Evolutionary conservation across 2,329 filamentous ascomycete species (phyloP).

Genomic region (Aspergillus intermedius): DNA sequence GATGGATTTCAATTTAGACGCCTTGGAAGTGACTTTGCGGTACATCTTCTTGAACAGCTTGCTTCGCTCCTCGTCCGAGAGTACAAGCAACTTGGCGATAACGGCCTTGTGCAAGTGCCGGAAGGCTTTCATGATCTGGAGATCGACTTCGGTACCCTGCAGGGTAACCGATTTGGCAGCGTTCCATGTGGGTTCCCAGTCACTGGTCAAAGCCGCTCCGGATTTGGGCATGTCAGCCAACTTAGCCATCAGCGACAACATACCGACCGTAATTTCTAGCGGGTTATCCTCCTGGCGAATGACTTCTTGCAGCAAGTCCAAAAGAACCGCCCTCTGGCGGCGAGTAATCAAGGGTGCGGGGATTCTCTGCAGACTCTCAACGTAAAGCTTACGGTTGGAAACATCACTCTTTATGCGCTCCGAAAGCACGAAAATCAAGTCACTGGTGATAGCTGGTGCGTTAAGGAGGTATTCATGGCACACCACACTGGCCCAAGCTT

Average conservation of each 20-base stretch:
- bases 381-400: slow-evolving; percentile 21
- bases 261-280: slow-evolving; percentile 23
- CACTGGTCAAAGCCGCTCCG: slow-evolving; percentile 28
- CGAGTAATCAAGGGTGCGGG: slow-evolving; percentile 32
- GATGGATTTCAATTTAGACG: slow-evolving; percentile 24
- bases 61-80: slow-evolving; percentile 28
- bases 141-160: slow-evolving; percentile 24
- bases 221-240: slow-evolving; percentile 35
- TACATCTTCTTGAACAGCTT: slow-evolving; percentile 31
- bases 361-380: slow-evolving; percentile 32
- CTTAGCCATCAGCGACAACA: slow-evolving; percentile 35
- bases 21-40: slow-evolving; percentile 22
- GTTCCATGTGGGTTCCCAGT: slow-evolving; percentile 32
- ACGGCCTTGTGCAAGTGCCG: slow-evolving; percentile 30
- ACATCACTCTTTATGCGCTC: slow-evolving; percentile 25
- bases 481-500: slow-evolving; percentile 32
- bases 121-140: slow-evolving; percentile 32
- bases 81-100: slow-evolving; percentile 27
- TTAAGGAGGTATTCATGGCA: slow-evolving; percentile 36
- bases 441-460: slow-evolving; percentile 26
- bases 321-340: slow-evolving; percentile 27
- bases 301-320: slow-evolving; percentile 30
- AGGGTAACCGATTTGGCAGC: slow-evolving; percentile 29
- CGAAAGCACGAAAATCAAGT: slow-evolving; percentile 28
- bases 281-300: slow-evolving; percentile 22